These are phyloP conservation scores for Nevesoporus exiguus DNA, from an alignment of 768 basidiomycete species.

Conservation along the genomic window DNA sequence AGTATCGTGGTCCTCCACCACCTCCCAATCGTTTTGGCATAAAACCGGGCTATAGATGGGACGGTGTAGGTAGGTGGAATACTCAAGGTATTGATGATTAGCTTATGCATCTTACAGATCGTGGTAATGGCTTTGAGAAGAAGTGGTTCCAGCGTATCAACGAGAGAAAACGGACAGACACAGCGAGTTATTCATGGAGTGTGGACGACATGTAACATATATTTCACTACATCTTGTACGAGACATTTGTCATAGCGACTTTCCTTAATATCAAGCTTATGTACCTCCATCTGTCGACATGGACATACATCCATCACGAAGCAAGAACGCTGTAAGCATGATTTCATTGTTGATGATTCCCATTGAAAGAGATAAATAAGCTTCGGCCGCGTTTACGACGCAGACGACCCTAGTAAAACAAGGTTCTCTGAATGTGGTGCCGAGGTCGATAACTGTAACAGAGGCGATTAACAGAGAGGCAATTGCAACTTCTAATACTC, in stretches of 20 bases:
- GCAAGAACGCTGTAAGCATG: neutral
- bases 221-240: neutral
- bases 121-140: slow-evolving; percentile 92
- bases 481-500: slow-evolving; percentile 27
- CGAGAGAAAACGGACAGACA: slow-evolving; percentile 60
- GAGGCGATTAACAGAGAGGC: neutral
- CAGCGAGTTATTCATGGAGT: slow-evolving; percentile 82
- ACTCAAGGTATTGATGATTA: neutral
- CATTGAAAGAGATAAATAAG: slow-evolving; percentile 22
- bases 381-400: slow-evolving; percentile 10
- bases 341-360: slow-evolving; percentile 2
- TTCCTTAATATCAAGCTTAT: neutral
- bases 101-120: slow-evolving; percentile 48
- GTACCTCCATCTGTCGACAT: neutral
- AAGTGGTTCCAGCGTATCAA: slow-evolving; percentile 85
- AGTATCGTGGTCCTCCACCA: slow-evolving; percentile 82
- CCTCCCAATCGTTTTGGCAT: slow-evolving; percentile 96
- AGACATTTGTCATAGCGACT: neutral
- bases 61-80: slow-evolving; percentile 79
- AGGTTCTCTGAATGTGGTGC: slow-evolving; percentile 8
- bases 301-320: slow-evolving; percentile 3
- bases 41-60: slow-evolving; percentile 95
- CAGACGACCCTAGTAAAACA: slow-evolving; percentile 18
- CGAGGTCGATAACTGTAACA: slow-evolving; percentile 8
- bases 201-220: slow-evolving; percentile 83